Base-by-base conservation (phyloP, 345 rosid genomes). In the Cardamine occulta region DNA sequence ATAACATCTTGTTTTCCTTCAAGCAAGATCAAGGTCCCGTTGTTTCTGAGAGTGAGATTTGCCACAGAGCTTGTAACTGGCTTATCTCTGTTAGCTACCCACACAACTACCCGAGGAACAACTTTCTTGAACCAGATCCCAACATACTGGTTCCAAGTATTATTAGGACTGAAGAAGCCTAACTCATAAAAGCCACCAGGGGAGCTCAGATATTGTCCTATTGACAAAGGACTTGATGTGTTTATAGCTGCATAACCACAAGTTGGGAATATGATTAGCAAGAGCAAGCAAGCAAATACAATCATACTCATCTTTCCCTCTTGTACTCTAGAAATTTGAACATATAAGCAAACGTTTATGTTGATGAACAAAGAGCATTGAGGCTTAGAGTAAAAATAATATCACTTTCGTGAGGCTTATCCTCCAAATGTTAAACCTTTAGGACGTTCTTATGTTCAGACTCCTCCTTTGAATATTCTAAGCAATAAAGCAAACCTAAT, bases 51-150 rank as follows among this genome's bases (percentile, higher is more conserved):
- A 12, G 17, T 24, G 12, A 54, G 28, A 24, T 2, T 53, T 2
- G 58, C 58, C 0, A 1, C 8, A 12, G 37, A 0, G n/a, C 2
- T 39, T 55, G 75, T 47, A 12, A 72, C 60, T 4, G 75, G 60
- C 9, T 1, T 49, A 2, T 72, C 75, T 23, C 68, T 17, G 34
- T 70, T 70, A 6, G 74, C 74, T 12, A 69, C 74, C 85, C 87
- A 84, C 6, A 81, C 78, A 23, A 66, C 74, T 1, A 55, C 71
- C 29, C 28, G 66, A 18, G 55, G 61, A 15, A 45, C 8, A 7
- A 71, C 18, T 0, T 56, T 24, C 70, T 72, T 80, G 76, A 34
- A 77, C 86, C 86, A 83, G 24, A 80, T 80, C 45, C 86, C 86
- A 6, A 80, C 62, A 52, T 80, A 83, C 14, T 66, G 77, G 13